Base-by-base conservation (phyloP, 257 asterid genomes). In the Scutellaria galericulata region DNA sequence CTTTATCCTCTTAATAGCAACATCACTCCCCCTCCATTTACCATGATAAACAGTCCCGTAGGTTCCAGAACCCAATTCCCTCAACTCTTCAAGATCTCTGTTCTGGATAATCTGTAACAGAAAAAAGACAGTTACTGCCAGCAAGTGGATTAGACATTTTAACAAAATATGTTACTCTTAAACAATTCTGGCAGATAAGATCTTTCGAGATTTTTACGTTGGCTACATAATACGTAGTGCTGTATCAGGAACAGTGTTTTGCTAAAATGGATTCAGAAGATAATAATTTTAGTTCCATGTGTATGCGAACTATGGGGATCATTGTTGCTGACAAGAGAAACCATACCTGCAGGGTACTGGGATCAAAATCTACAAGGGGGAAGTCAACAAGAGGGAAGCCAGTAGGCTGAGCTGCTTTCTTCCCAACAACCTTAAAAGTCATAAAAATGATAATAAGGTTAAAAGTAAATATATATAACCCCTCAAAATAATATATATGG, bases 31-130 rank as follows among this genome's bases (percentile, higher is more conserved):
- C 70, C 98, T 89, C 98, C 97, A 93, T 84, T 90, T 93, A 75
- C 97, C 98, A 75, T 93, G 98, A 78, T 89, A 93, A 41, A 93
- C 98, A 63, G 97, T 93, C 47, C 98, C 98, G 70, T 87, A 93
- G 59, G 98, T 87, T 84, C 97, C 98, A 63, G 98, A 88, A 66
- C 98, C 98, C 79, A 93, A 73, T 81, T 93, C 97, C 83, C 79
- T 88, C 79, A 93, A 85, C 85, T 93, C 97, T 84, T 93, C 98
- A 70, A 93, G 97, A 83, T 93, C 98, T 73, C 78, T 86, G 77
- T 93, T 84, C 75, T 80, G 80, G 62, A 93, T 93, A 44, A 93
- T 85, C 98, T 93, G 82, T 24, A 75, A 63, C 46, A 56, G 74
- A 78, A 74, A 41, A 44, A 24, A 70, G 44, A 40, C 18, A 46